Evolutionary conservation across 2,329 filamentous ascomycete genomes (phyloP).

Genomic region (Dactylellina cionopaga): DNA sequence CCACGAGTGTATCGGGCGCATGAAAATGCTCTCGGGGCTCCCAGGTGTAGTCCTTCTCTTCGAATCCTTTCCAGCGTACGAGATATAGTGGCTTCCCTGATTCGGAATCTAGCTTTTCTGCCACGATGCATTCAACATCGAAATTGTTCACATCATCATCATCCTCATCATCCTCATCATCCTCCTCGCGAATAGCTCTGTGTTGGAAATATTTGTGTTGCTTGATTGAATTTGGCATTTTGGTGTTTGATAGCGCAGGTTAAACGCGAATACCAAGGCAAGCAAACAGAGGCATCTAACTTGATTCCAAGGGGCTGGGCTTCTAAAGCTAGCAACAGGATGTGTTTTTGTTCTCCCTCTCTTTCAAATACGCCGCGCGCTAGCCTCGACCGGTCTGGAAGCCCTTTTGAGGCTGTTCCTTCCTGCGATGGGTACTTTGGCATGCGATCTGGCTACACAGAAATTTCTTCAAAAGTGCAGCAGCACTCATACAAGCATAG

Average conservation of each 20-base stretch:
- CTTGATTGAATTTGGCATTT: not conserved
- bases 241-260: not conserved
- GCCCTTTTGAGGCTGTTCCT: conserved; percentile 33
- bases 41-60: conserved; percentile 68
- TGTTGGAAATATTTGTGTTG: not conserved
- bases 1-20: conserved; percentile 60
- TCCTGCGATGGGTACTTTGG: conserved; percentile 2
- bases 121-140: conserved; percentile 67
- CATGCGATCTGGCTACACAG: too few relatives aligned
- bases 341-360: too few relatives aligned
- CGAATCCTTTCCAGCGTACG: conserved; percentile 73
- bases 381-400: conserved; percentile 1
- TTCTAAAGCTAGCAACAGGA: too few relatives aligned
- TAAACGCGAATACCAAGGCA: not conserved
- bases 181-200: not conserved
- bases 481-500: too few relatives aligned
- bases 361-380: too few relatives aligned
- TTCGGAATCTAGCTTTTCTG: conserved; percentile 61
- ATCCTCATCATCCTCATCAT: not conserved
- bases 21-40: conserved; percentile 64
- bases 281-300: not conserved
- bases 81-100: conserved; percentile 66
- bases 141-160: conserved; percentile 65
- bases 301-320: too few relatives aligned
- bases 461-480: not conserved